Conservation (phyloP, 139 green algal genomes). For the Chlamydomonas incerta region DNA sequence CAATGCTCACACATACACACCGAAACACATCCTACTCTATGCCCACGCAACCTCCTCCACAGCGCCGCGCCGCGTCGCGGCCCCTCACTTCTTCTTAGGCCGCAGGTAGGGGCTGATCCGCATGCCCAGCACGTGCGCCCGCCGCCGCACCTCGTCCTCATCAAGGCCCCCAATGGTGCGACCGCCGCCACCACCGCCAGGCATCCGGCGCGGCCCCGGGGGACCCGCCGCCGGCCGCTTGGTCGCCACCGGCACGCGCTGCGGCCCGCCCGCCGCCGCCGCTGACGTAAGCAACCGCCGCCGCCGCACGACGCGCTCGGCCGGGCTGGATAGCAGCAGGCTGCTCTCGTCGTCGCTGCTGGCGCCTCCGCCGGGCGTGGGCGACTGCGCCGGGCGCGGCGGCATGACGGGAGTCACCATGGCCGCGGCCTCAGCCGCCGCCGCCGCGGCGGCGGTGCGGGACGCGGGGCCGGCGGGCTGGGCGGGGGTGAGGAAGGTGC, state of each 20-base stretch:
- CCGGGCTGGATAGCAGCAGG: not conserved
- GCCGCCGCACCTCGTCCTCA: constrained; percentile 18
- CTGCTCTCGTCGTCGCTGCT: constrained; percentile 4
- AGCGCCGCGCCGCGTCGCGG: no score
- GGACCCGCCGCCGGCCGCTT: not conserved
- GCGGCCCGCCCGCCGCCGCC: not conserved
- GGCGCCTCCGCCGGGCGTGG: not conserved
- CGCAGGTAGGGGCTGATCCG: constrained; percentile 41
- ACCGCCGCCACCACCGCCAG: not conserved
- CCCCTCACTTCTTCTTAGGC: constrained; percentile 9
- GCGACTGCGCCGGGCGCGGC: not conserved
- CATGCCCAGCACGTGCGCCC: constrained; percentile 37
- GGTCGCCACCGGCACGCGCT: not conserved
- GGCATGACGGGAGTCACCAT: no score
- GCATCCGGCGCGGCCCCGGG: not conserved
- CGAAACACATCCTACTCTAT: no score
- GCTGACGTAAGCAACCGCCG: not conserved
- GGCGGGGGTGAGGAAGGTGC: no score
- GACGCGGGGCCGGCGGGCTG: no score
- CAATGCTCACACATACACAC: no score
- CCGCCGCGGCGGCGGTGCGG: not conserved
- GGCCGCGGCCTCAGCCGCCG: not conserved
- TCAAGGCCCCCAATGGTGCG: not conserved
- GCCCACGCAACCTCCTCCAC: no score
- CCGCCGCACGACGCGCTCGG: not conserved